These are phyloP conservation scores for Vachellia pachyceras DNA, from an alignment of 306 rosid genomes.

Conservation along the genomic window DNA sequence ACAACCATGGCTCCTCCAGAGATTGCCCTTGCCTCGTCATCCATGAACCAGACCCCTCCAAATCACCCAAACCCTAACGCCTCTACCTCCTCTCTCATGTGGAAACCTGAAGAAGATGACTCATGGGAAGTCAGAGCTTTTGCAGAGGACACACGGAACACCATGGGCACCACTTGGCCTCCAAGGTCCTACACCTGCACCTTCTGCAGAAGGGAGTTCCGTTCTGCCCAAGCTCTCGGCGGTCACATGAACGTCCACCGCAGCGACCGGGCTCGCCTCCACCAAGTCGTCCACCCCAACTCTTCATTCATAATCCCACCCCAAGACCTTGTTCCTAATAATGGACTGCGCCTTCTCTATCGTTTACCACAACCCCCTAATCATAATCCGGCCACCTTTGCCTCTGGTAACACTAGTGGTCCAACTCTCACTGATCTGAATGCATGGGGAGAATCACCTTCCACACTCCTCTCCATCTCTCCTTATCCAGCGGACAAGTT, in stretches of 20 bases:
- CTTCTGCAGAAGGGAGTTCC: constrained; percentile 82
- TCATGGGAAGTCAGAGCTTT: constrained; percentile 95
- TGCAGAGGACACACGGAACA: constrained; percentile 82
- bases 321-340: constrained; percentile 59
- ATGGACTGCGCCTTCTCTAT: constrained; percentile 71
- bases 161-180: constrained; percentile 92
- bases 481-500: constrained; percentile 43
- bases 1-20: constrained; percentile 65
- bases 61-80: constrained; percentile 58
- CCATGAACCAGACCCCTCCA: constrained; percentile 58
- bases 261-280: constrained; percentile 95
- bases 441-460: constrained; percentile 48
- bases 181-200: constrained; percentile 92
- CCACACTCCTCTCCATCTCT: constrained; percentile 68
- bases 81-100: constrained; percentile 55
- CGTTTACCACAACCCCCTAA: constrained; percentile 78
- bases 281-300: constrained; percentile 45
- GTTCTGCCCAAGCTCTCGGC: constrained; percentile 95
- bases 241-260: constrained; percentile 99
- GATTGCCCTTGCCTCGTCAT: constrained; percentile 53
- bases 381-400: constrained; percentile 22
- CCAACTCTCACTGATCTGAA: not conserved
- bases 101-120: constrained; percentile 84
- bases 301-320: constrained; percentile 62
- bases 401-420: not conserved